phyloP scores from a whole-genome alignment of 139 green algal genomes.

The Closterium sp. region DNA sequence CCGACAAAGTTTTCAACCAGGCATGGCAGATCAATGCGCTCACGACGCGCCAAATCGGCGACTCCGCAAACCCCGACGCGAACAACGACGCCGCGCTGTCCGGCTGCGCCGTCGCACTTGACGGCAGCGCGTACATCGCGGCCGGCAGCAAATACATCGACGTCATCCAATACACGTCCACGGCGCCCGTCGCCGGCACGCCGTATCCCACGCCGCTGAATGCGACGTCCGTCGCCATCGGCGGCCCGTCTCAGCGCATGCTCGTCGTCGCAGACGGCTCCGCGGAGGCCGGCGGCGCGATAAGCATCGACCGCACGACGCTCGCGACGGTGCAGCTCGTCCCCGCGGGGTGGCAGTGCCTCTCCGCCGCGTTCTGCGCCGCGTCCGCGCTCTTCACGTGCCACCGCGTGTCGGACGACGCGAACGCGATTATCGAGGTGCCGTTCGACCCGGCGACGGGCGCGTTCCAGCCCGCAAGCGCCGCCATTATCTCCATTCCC shows the following conservation, averaged over 20 bases:
- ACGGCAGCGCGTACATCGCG: neutral
- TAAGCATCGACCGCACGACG: neutral
- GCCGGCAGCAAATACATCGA: neutral
- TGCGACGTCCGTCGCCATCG: neutral
- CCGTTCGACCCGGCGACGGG: neutral
- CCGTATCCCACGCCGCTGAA: neutral
- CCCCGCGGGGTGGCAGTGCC: neutral
- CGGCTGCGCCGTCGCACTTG: neutral
- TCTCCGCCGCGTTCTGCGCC: neutral
- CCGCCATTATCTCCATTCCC: neutral
- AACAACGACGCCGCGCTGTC: neutral
- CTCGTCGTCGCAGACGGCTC: neutral
- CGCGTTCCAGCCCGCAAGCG: neutral
- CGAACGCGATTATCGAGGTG: neutral
- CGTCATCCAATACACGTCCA: neutral
- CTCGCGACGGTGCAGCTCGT: neutral
- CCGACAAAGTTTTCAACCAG: neutral
- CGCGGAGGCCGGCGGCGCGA: neutral
- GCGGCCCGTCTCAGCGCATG: neutral
- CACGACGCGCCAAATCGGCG: neutral
- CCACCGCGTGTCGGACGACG: neutral
- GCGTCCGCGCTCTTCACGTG: neutral
- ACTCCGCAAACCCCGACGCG: neutral
- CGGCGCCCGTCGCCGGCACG: neutral
- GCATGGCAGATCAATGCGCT: neutral